Conservation (phyloP, 2,329 filamentous ascomycete genomes). For the Bipolaris cookei region DNA sequence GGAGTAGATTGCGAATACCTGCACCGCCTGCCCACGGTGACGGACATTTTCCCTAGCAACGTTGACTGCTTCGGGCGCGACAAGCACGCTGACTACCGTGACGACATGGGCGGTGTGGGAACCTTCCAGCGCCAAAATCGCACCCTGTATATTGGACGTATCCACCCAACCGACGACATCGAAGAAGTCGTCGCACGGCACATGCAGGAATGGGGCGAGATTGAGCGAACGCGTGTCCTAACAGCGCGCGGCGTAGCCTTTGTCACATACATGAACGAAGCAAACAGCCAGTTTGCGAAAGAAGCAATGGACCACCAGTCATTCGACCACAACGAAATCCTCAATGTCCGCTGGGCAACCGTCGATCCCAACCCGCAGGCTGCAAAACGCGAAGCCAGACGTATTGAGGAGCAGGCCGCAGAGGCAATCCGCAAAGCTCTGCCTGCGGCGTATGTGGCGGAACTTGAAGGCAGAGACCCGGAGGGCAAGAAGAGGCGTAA, state of each 20-base stretch:
- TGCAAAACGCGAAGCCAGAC: conserved; percentile 85
- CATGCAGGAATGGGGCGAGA: conserved; percentile 94
- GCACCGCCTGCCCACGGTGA: conserved; percentile 83
- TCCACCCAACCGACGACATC: conserved; percentile 95
- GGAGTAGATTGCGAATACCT: conserved; percentile 94
- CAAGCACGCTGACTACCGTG: conserved; percentile 89
- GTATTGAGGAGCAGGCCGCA: conserved; percentile 94
- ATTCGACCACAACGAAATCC: conserved; percentile 86
- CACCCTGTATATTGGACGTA: conserved; percentile 90
- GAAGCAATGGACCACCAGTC: conserved; percentile 96
- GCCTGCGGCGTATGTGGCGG: conserved; percentile 87
- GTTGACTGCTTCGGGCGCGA: conserved; percentile 94
- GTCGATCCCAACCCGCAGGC: conserved; percentile 95
- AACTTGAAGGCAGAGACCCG: conserved; percentile 90
- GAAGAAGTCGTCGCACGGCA: conserved; percentile 94
- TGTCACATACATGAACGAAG: conserved; percentile 88
- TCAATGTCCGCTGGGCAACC: conserved; percentile 97
- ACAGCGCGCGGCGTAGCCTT: conserved; percentile 92
- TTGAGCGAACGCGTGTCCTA: conserved; percentile 86
- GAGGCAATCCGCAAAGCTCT: conserved; percentile 89
- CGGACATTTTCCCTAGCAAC: conserved; percentile 91
- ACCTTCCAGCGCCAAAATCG: conserved; percentile 93
- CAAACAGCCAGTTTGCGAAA: conserved; percentile 57
- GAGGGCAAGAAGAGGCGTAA: conserved; percentile 87
- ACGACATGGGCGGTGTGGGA: conserved; percentile 97